Conservation (phyloP, 2,329 filamentous ascomycete genomes). For the Thelonectria blattea region DNA sequence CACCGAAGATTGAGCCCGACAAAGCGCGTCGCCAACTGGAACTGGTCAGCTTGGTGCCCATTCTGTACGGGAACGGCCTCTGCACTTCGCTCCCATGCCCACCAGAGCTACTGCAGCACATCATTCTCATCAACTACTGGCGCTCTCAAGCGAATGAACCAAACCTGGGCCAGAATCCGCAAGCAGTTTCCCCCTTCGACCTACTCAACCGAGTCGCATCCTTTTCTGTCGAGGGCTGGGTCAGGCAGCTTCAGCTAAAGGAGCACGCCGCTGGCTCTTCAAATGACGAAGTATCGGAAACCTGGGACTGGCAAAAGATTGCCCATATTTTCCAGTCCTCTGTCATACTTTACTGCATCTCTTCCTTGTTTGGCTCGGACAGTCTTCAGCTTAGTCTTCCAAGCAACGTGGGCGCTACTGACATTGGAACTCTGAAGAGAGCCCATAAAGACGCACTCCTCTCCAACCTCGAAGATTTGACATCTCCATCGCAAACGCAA, state of each 20-base stretch:
- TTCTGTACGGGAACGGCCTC: slow-evolving; percentile 27
- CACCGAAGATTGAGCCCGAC: slow-evolving; percentile 9
- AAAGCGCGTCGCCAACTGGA: slow-evolving; percentile 20
- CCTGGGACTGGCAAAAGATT: slow-evolving; percentile 24
- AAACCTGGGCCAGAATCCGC: neutral
- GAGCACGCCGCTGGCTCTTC: neutral
- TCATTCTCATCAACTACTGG: slow-evolving; percentile 33
- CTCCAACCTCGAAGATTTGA: slow-evolving; percentile 15
- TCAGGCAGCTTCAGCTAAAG: neutral
- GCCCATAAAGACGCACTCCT: neutral
- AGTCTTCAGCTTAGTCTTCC: neutral
- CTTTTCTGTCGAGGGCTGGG: neutral
- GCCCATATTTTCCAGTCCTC: slow-evolving; percentile 29
- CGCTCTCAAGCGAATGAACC: slow-evolving; percentile 16
- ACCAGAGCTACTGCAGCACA: slow-evolving; percentile 21
- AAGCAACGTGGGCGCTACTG: neutral
- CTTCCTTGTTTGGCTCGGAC: neutral
- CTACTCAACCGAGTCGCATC: neutral
- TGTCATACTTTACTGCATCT: slow-evolving; percentile 32
- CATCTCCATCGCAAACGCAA: neutral
- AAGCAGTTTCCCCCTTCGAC: neutral
- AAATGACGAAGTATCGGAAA: neutral
- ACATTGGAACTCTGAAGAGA: neutral
- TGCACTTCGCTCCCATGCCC: slow-evolving; percentile 33
- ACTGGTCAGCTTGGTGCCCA: slow-evolving; percentile 14